phyloP scores from a whole-genome alignment of 768 basidiomycete genomes.

The Mycena amicta region DNA sequence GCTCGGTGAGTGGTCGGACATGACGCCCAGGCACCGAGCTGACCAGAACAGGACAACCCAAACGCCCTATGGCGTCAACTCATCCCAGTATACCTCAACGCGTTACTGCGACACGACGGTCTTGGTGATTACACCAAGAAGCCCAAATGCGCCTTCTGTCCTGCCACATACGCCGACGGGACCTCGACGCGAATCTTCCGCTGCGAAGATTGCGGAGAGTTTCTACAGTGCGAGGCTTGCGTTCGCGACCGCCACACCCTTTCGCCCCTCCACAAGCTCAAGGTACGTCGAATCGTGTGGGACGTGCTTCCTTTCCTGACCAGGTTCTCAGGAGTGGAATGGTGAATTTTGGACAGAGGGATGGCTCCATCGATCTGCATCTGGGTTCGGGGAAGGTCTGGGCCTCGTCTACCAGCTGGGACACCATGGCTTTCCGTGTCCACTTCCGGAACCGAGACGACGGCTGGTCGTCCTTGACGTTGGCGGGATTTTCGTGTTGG shows the following conservation, averaged over 20 bases:
- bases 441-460: neutral
- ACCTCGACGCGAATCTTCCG: neutral
- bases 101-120: neutral
- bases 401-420: conserved; percentile 22
- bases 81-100: neutral
- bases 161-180: neutral
- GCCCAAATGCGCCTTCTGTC: neutral
- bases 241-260: neutral
- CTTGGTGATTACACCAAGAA: neutral
- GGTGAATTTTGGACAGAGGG: conserved; percentile 10
- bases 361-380: neutral
- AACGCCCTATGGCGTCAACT: neutral
- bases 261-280: conserved; percentile 2
- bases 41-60: neutral
- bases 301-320: neutral
- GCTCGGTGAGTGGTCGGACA: neutral
- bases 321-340: conserved; percentile 13
- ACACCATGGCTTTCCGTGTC: conserved; percentile 9
- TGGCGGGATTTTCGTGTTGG: neutral
- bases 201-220: conserved; percentile 8
- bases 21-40: neutral
- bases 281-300: neutral
- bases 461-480: neutral
- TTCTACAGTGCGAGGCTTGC: conserved; percentile 9
- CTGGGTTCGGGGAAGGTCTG: neutral